Conservation (phyloP, 2,329 filamentous ascomycete genomes). For the Venturia pyrina region DNA sequence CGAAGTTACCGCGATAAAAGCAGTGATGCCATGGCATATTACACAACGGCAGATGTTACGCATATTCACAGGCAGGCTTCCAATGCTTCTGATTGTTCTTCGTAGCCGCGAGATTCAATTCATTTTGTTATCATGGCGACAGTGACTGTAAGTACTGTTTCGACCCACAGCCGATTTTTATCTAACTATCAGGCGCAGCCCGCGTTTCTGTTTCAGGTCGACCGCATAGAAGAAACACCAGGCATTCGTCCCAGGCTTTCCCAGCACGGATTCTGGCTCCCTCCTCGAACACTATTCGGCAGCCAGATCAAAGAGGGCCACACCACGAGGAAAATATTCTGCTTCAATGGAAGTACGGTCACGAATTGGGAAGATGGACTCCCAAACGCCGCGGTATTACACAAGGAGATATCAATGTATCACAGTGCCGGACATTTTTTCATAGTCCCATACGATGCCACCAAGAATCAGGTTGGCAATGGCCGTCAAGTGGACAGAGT, state of each 20-base stretch:
- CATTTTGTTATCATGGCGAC: not conserved
- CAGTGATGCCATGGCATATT: not conserved
- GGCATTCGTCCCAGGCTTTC: conserved; percentile 2
- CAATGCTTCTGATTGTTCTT: not conserved
- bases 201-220: conserved; percentile 6
- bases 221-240: conserved; percentile 9
- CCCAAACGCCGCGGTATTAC: not conserved
- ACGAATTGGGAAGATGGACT: not conserved
- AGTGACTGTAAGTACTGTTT: not conserved
- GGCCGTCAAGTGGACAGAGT: conserved; percentile 3
- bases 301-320: conserved; percentile 7
- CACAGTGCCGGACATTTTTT: conserved; percentile 8
- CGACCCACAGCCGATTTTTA: not conserved
- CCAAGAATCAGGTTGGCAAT: conserved; percentile 7
- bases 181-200: not conserved
- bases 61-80: not conserved
- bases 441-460: conserved; percentile 10
- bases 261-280: conserved; percentile 4
- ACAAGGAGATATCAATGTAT: conserved; percentile 10
- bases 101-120: not conserved
- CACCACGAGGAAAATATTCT: conserved; percentile 1
- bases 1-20: not conserved
- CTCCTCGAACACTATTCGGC: conserved; percentile 4
- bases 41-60: not conserved
- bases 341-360: conserved; percentile 1